phyloP scores from a whole-genome alignment of 331 rosid genomes.

The Saraca asoca region DNA sequence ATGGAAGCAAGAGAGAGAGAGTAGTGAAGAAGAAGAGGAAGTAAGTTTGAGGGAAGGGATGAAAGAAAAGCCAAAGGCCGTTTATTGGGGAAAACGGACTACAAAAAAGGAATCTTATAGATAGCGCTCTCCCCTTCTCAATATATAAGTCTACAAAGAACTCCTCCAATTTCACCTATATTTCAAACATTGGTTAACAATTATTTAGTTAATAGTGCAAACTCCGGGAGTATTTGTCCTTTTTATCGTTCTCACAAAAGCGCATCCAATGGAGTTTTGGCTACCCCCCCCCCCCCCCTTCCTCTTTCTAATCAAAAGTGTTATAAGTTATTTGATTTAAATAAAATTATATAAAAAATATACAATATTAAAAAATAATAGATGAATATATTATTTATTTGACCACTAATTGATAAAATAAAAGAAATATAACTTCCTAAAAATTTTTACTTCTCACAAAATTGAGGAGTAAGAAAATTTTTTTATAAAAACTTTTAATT shows the following conservation, averaged over 20 bases:
- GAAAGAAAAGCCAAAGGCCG: conserved; percentile 71
- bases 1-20: conserved; percentile 4
- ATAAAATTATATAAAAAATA: no score
- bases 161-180: background rate
- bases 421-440: no score
- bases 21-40: conserved; percentile 27
- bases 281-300: background rate
- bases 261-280: conserved; percentile 69
- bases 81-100: conserved; percentile 50
- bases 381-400: no score
- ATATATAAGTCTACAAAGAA: background rate
- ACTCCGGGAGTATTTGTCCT: conserved; percentile 48
- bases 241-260: conserved; percentile 51
- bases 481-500: no score
- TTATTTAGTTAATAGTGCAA: conserved; percentile 34
- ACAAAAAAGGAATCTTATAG: conserved; percentile 71
- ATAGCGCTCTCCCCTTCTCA: conserved; percentile 34
- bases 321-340: no score
- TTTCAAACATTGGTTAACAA: background rate
- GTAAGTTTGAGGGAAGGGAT: conserved; percentile 51
- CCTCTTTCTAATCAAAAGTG: no score
- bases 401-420: no score
- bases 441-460: no score
- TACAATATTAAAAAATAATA: no score
- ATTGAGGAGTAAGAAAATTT: no score